Evolutionary conservation across 352 stramenopile species (phyloP), one percentile per base, ranked within the genome.

Genomic region (Nothophytophthora sp.): DNA sequence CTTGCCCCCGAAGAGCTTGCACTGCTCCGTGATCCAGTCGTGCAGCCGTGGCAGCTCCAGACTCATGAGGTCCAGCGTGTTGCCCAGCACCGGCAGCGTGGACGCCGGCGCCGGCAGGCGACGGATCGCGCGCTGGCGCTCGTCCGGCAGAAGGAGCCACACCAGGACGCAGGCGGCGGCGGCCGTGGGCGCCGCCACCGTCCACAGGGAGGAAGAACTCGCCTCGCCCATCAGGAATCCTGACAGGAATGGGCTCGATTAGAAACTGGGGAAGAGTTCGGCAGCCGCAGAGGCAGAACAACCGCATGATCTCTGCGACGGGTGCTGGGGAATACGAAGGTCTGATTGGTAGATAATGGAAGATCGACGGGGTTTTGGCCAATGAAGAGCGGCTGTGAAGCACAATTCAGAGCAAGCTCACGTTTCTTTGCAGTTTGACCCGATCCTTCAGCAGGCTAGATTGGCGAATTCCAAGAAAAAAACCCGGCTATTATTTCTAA

Each of bases 1-100:
- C 13, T 54, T 56, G 8, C 70, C 63, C 13, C 65, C 50, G 34
- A 71, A 68, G 16, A 50, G 33, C 28, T 69, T 62, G 58, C 60
- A 78, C 35, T 81, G 56, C 35, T 81, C 70, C 10, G 44, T 18
- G 38, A 78, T 70, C 67, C 67, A 81, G 60, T 81, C 71, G 54
- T 82, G 66, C 13, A 76, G 50, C 0, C 69, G 61, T 13, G 65
- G 63, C 24, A 62, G 58, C 35, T 81, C 60, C 35, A 73, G 42
- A 25, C 48, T 55, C 53, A 69, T 65, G 10, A 81, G 13, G 35
- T 81, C 67, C 22, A 81, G 45, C 15, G 70, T 77, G 40, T 81
- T 81, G 40, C 70, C 70, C 34, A 81, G 49, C 9, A 81, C 19
- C 0, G 70, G 70, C 0, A 81, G 62, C 27, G 70, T 78, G 9